Evolutionary conservation across 208 protist genomes (phyloP).

Genomic region (Herpetomonas muscarum): DNA sequence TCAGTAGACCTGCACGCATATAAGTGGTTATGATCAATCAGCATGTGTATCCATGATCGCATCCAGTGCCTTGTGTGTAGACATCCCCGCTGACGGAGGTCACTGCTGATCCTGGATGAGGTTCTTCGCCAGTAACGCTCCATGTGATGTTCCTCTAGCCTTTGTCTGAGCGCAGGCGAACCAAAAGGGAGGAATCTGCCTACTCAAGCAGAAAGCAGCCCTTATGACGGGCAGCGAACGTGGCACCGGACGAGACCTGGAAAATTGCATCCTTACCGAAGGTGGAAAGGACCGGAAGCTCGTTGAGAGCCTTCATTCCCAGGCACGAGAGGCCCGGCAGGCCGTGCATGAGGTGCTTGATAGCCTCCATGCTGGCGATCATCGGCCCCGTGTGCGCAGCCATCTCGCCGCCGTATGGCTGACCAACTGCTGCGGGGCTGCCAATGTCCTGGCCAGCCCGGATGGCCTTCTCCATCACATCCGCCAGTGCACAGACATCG

Average conservation of each 20-base stretch:
- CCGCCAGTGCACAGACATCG: conserved; percentile 70
- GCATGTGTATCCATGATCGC: no score
- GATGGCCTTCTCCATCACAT: conserved; percentile 60
- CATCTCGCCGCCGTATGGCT: conserved; percentile 74
- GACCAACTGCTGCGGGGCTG: conserved; percentile 59
- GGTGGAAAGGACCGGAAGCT: conserved; percentile 57
- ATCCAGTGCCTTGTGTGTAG: no score
- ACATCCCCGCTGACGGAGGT: no score
- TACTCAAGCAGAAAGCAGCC: conserved; percentile 49
- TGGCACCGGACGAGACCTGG: conserved; percentile 67
- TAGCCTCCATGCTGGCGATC: conserved; percentile 71
- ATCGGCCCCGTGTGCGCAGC: conserved; percentile 68
- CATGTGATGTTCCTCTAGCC: neutral
- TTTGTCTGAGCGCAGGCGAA: neutral
- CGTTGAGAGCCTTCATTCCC: conserved; percentile 72
- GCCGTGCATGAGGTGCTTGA: conserved; percentile 53
- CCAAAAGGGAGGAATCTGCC: neutral
- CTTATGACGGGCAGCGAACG: conserved; percentile 60
- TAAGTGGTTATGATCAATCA: no score
- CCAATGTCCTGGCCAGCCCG: conserved; percentile 74
- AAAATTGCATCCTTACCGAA: conserved; percentile 74
- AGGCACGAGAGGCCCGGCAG: conserved; percentile 44
- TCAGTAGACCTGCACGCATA: no score
- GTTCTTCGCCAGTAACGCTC: no score
- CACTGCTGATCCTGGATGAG: no score